phyloP scores from a whole-genome alignment of 1,139 yeast genomes.

The Sugiyamaella paludigena region DNA sequence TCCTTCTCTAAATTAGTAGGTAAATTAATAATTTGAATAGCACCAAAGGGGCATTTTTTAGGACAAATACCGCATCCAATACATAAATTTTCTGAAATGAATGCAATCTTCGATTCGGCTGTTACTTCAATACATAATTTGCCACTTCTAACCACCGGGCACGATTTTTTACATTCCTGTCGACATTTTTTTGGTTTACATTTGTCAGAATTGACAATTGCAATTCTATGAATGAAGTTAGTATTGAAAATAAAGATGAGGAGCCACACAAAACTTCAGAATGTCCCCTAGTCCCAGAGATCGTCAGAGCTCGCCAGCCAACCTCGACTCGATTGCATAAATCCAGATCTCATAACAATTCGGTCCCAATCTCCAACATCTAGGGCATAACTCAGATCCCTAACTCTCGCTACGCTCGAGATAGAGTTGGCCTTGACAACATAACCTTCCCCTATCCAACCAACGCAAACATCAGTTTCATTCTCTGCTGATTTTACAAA shows the following conservation, averaged over 20 bases:
- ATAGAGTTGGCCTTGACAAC: too few relatives aligned
- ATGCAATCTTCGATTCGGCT: constrained; percentile 88
- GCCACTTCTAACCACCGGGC: constrained; percentile 98
- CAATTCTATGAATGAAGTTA: constrained; percentile 46
- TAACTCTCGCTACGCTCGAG: background rate
- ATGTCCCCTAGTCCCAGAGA: too few relatives aligned
- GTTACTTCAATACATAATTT: constrained; percentile 95
- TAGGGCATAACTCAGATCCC: too few relatives aligned
- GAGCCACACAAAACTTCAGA: too few relatives aligned
- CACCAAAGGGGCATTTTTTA: constrained; percentile 96
- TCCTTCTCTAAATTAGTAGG: constrained; percentile 92
- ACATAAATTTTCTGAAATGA: constrained; percentile 92
- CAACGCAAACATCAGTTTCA: too few relatives aligned
- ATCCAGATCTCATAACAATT: too few relatives aligned
- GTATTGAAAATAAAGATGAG: background rate
- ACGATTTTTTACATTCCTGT: constrained; percentile 93
- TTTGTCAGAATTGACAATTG: constrained; percentile 88
- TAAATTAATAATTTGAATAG: constrained; percentile 88
- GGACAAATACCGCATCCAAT: constrained; percentile 99
- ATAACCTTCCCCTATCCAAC: too few relatives aligned
- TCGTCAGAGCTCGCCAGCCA: too few relatives aligned
- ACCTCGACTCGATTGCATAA: too few relatives aligned
- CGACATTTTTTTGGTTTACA: constrained; percentile 98
- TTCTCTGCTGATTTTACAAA: background rate
- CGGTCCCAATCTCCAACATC: too few relatives aligned